phyloP scores from a whole-genome alignment of 2,329 filamentous ascomycete genomes.

The Pestalotiopsis sp. region DNA sequence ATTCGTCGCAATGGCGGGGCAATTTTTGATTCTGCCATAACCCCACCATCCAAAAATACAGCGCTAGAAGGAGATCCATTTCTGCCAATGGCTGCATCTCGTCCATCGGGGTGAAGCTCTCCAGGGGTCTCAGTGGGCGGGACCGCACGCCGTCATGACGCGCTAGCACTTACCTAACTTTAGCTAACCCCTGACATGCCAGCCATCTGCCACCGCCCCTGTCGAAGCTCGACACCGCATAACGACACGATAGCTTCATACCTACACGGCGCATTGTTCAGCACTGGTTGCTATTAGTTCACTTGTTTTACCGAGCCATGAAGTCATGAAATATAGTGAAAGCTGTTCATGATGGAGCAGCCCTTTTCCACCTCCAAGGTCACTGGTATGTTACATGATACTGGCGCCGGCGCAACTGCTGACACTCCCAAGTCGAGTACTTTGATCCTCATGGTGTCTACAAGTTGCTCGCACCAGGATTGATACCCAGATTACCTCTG shows the following conservation, averaged over 20 bases:
- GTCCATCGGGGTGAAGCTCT: neutral
- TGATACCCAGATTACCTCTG: conserved; percentile 79
- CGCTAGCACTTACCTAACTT: neutral
- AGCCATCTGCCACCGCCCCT: conserved; percentile 1
- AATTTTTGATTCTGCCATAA: conserved; percentile 14
- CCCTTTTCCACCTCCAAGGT: conserved; percentile 75
- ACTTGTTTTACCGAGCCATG: conserved; percentile 26
- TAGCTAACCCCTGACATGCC: neutral
- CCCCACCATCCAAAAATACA: conserved; percentile 12
- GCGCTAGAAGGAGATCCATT: neutral
- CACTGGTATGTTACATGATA: conserved; percentile 56
- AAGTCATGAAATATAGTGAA: conserved; percentile 24
- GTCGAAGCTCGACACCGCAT: neutral
- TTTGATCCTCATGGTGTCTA: conserved; percentile 91
- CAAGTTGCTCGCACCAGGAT: conserved; percentile 75
- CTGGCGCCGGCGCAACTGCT: conserved; percentile 13
- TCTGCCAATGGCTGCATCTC: neutral
- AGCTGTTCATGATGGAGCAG: conserved; percentile 62
- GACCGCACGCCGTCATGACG: neutral
- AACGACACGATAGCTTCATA: conserved; percentile 1
- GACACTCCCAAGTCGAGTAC: conserved; percentile 75
- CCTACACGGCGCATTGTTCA: neutral
- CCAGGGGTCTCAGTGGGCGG: conserved; percentile 5
- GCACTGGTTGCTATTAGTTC: neutral
- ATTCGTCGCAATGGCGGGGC: conserved; percentile 5